Conservation (phyloP, 495 filamentous ascomycete species). For the Aspergillus baeticus region DNA sequence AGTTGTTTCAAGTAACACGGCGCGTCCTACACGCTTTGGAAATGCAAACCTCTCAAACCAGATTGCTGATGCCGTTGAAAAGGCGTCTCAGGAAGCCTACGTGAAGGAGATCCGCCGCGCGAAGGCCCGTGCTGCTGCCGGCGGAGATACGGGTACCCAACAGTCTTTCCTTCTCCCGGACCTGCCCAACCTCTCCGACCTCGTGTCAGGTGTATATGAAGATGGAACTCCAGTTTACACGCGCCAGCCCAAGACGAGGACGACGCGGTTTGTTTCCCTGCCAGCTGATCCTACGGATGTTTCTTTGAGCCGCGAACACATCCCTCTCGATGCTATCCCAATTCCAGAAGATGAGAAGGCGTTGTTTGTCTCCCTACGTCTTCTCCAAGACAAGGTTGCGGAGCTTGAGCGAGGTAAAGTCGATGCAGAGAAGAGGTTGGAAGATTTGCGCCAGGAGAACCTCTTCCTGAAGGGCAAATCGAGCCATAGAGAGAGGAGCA, state of each 20-base stretch:
- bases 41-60: constrained; percentile 43
- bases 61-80: constrained; percentile 45
- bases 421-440: constrained; percentile 54
- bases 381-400: constrained; percentile 65
- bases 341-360: constrained; percentile 69
- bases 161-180: constrained; percentile 68
- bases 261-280: constrained; percentile 57
- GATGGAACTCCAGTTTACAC: constrained; percentile 65
- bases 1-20: constrained; percentile 37
- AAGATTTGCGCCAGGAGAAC: constrained; percentile 58
- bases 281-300: constrained; percentile 39
- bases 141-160: constrained; percentile 42
- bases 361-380: constrained; percentile 63
- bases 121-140: constrained; percentile 24
- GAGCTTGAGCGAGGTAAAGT: constrained; percentile 60
- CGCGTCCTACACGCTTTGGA: constrained; percentile 57
- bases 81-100: constrained; percentile 42
- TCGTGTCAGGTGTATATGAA: constrained; percentile 66
- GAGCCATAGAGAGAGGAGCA: constrained; percentile 42
- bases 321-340: constrained; percentile 60
- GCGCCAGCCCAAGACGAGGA: constrained; percentile 46
- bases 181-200: constrained; percentile 68
- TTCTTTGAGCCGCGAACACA: constrained; percentile 41
- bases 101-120: constrained; percentile 35
- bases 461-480: constrained; percentile 49